Evolutionary conservation across 2,329 filamentous ascomycete genomes (phyloP), one percentile per base, ranked within the genome.

Genomic region (Aureobasidium leucospermi): DNA sequence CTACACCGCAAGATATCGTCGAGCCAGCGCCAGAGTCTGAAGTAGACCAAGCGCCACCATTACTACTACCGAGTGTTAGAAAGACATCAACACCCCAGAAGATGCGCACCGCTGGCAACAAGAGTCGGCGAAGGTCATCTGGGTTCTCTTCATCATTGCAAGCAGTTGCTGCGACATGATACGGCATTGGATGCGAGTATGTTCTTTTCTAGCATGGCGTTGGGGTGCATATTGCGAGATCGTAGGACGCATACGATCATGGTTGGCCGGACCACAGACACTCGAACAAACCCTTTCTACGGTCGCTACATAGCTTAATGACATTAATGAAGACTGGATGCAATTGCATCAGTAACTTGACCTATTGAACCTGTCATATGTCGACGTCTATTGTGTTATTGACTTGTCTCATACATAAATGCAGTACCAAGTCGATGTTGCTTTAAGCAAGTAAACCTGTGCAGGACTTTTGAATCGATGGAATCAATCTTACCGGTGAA

Each of bases 61-160:
- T 15, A 16, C 39, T 36, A 39, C n/a, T n/a, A 8, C 28, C 46
- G n/a, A 41, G 31, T n/a, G 34, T 38, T 15, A 45, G 32, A 34
- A 52, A 31, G 19, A 9, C 42, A 31, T 41, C 58, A 13, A 52
- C 58, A 16, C 58, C 48, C 7, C 47, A 42, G 16, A 53, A 28
- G 31, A 59, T 59, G 58, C 38, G 58, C 6, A 59, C 58, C 15
- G 58, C 58, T 19, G 39, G 58, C 11, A 52, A 41, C 9, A 51
- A 48, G 16, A 38, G 38, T 15, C 49, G 48, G 29, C 47, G 41
- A 7, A 53, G 58, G 16, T 52, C 41, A 39, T 34, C 46, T 1
- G 58, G 47, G 10, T 53, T 59, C 7, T 43, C 47, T 6, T 42
- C 47, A 10, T 38, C 58, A 31, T 38, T 59, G 0, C 46, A 48